Conservation (phyloP, 208 protist genomes). For the Balamuthia mandrillaris region DNA sequence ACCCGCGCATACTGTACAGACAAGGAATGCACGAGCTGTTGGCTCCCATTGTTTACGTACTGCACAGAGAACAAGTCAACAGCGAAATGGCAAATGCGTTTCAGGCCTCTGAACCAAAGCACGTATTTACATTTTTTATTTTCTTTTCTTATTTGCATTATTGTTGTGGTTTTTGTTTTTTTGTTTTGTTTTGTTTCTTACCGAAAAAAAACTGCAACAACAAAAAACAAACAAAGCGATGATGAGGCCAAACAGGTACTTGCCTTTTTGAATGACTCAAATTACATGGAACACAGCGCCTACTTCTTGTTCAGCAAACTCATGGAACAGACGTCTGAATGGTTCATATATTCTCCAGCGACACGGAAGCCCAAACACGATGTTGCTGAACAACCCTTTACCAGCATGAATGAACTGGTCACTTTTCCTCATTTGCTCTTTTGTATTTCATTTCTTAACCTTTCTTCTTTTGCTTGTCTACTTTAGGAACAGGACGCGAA, state of each 20-base stretch:
- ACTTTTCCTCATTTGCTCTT: background rate
- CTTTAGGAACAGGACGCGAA: background rate
- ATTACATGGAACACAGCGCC: constrained; percentile 62
- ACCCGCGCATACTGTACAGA: constrained; percentile 60
- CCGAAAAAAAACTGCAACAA: background rate
- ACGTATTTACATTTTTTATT: no score
- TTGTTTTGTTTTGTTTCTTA: background rate
- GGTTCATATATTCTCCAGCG: constrained; percentile 55
- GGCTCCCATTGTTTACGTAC: constrained; percentile 60
- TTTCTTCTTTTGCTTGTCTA: background rate
- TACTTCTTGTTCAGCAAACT: constrained; percentile 48
- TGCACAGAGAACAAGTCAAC: constrained; percentile 15
- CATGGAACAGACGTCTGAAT: constrained; percentile 51
- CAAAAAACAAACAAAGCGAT: background rate
- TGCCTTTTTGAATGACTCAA: constrained; percentile 14
- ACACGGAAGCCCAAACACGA: background rate
- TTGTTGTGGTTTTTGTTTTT: background rate
- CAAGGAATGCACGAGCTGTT: constrained; percentile 75
- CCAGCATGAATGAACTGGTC: background rate
- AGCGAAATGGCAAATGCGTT: background rate
- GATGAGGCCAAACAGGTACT: background rate
- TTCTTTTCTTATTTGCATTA: no score
- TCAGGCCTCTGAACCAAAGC: background rate
- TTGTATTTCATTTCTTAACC: background rate
- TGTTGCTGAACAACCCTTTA: background rate